A percentile compares a stretch with the other conserved stretches of the same genome.
Evolutionary conservation across 257 asterid species (phyloP).

Genomic region (Leonotis leonurus): DNA sequence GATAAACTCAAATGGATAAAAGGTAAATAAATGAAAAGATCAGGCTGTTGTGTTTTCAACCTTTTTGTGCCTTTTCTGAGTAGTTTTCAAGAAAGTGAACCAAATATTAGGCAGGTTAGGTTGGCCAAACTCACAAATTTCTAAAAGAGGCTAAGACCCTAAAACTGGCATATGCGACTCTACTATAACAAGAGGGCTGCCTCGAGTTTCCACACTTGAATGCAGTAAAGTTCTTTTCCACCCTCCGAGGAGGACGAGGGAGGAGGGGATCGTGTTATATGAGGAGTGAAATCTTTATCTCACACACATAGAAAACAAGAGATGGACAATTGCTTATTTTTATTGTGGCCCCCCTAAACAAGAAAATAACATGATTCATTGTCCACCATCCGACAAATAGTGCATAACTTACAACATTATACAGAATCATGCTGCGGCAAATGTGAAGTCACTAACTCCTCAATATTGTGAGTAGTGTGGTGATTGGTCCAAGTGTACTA

Average conservation of each 20-base stretch:
- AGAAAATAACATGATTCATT: constrained; percentile 9
- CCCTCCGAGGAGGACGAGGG: background rate
- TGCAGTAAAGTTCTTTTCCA: background rate
- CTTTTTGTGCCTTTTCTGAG: background rate
- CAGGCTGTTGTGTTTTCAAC: background rate
- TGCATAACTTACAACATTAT: constrained; percentile 21
- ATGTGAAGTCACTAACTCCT: constrained; percentile 30
- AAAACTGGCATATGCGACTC: constrained; percentile 2
- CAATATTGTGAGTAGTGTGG: constrained; percentile 20
- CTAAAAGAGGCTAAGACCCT: constrained; percentile 8
- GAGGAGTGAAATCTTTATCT: background rate
- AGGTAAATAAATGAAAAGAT: background rate
- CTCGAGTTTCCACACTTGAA: background rate
- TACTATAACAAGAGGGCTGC: background rate
- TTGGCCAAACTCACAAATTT: constrained; percentile 24
- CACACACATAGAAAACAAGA: background rate
- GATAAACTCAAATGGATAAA: background rate
- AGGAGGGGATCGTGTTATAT: background rate
- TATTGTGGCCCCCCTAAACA: constrained; percentile 10
- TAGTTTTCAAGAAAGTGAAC: constrained; percentile 12
- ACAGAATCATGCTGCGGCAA: constrained; percentile 31
- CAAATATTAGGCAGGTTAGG: constrained; percentile 28
- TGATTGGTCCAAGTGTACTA: constrained; percentile 27
- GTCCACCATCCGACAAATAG: constrained; percentile 21
- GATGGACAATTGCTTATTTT: background rate